phyloP scores from a whole-genome alignment of 257 asterid species.

The Solanum neorickii region DNA sequence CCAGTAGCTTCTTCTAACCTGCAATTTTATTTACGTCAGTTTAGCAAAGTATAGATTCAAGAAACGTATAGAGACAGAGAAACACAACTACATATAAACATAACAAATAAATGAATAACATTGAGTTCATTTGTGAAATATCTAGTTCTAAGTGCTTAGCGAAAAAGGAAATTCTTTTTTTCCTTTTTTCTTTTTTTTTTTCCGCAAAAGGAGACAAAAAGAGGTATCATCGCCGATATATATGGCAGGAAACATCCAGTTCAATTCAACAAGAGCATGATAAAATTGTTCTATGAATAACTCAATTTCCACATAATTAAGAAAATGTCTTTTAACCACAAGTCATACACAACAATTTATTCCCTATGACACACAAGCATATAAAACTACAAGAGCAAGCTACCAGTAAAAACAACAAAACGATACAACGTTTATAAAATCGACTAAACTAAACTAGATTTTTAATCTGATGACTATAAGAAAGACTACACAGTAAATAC shows the following conservation, averaged over 20 bases:
- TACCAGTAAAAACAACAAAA: neutral
- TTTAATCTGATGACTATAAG: neutral
- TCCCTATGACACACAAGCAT: neutral
- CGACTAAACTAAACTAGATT: neutral
- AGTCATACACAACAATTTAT: neutral
- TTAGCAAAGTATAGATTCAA: slow-evolving; percentile 13
- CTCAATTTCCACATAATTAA: neutral
- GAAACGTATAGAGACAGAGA: neutral
- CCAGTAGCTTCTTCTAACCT: slow-evolving; percentile 99
- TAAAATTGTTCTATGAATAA: neutral
- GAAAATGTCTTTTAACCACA: neutral
- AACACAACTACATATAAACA: neutral
- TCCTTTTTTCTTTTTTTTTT: neutral
- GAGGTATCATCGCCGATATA: neutral
- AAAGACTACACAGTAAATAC: neutral
- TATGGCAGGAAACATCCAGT: neutral
- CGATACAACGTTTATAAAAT: neutral
- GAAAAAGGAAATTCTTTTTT: neutral
- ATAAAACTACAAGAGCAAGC: neutral
- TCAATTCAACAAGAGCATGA: neutral
- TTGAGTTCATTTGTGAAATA: neutral
- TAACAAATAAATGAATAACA: neutral
- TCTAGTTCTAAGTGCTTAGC: neutral
- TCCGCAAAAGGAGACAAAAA: neutral
- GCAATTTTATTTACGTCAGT: slow-evolving; percentile 11